Base-by-base conservation (phyloP, 805 yeast genomes). In the Ogataea allantospora region DNA sequence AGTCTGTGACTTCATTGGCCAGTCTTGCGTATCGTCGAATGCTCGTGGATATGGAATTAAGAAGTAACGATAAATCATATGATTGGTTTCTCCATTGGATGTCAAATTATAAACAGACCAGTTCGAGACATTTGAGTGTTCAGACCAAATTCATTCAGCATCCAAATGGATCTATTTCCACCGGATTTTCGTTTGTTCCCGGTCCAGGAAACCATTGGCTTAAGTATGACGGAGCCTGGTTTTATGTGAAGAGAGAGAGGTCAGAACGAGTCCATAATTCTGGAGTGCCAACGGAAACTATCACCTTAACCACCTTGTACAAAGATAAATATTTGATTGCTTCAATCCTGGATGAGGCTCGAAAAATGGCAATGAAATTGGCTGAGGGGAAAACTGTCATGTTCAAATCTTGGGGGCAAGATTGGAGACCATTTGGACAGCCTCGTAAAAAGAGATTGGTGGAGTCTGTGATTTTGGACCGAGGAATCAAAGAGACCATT, bases 351-450 rank as follows among this genome's bases (percentile, higher is more conserved):
- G 73, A 71, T 12, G 98, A 93, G 53, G 98, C 98, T 3, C 87
- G 89, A 53, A 63, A 69, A 25, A 63, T 87, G 66, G 98, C 98
- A 0, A 70, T 88, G 56, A 78, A 77, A 51, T 73, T 82, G 20
- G 82, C 84, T 43, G 95, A 88, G 56, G 98, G 99, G 6, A 91
- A 88, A 56, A 93, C 98, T 0, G 98, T 93, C 6, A 66, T 93
- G 5, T 93, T 77, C 60, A 87, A 96, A 4, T 84, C 96, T 8
- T 91, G 93, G 87, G 99, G 98, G 1, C 96, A 96, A 19, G 99
- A 93, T 56, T 93, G 99, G 99, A 72, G 98, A 54, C 95, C 95
- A 4, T 93, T 93, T 67, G 99, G 99, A 2, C 89, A 82, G 57
- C 98, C 99, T 1, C 73, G 96, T 46, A 82, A 80, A 52, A 91